phyloP scores from a whole-genome alignment of 108 stramenopile genomes.

The Schizochytrium sp. region DNA sequence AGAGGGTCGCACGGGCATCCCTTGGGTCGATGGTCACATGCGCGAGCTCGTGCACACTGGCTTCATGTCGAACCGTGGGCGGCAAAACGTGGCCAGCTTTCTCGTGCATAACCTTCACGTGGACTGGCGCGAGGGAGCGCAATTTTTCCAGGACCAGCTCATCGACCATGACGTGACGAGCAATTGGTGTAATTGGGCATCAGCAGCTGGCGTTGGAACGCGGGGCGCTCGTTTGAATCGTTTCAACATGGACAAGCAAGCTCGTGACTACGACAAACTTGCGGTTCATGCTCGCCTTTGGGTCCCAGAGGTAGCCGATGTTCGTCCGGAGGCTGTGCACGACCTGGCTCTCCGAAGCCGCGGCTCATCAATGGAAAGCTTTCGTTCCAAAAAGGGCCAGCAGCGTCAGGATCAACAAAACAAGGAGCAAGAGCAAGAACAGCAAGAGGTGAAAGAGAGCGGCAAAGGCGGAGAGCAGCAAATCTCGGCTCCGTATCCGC shows the following conservation, averaged over 20 bases:
- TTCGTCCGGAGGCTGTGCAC: neutral
- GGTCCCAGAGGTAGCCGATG: constrained; percentile 65
- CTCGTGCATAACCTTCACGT: constrained; percentile 78
- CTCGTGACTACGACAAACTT: constrained; percentile 82
- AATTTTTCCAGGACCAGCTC: constrained; percentile 77
- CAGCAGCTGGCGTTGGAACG: constrained; percentile 82
- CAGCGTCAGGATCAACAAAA: too few relatives aligned
- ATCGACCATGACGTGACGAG: constrained; percentile 86
- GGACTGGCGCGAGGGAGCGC: constrained; percentile 91
- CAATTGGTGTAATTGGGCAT: constrained; percentile 91
- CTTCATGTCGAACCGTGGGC: constrained; percentile 92
- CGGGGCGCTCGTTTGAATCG: constrained; percentile 65
- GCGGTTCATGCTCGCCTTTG: constrained; percentile 89
- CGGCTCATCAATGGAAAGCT: neutral
- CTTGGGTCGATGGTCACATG: constrained; percentile 97
- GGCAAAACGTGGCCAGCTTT: constrained; percentile 88
- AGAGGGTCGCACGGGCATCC: constrained; percentile 73
- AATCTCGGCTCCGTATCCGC: neutral
- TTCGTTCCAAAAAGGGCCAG: neutral
- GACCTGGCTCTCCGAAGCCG: neutral
- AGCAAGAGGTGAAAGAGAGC: too few relatives aligned
- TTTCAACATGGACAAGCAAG: constrained; percentile 90
- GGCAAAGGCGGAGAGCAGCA: too few relatives aligned
- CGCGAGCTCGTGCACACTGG: constrained; percentile 85
- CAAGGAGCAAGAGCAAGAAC: too few relatives aligned